Conservation (phyloP, 2,329 filamentous ascomycete genomes). For the Purpureocillium takamizusanense region DNA sequence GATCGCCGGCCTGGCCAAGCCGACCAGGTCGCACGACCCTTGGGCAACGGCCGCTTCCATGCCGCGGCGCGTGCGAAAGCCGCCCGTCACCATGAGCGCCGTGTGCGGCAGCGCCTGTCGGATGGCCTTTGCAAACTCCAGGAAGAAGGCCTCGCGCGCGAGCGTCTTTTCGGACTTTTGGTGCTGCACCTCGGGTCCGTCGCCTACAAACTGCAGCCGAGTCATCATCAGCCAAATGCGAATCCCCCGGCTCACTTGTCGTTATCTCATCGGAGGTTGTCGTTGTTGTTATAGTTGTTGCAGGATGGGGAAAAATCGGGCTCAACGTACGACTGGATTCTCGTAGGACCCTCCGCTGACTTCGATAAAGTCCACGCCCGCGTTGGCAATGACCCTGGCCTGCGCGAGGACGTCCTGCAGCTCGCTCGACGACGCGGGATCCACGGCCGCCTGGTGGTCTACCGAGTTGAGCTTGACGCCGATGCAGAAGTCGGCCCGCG, state of each 20-base stretch:
- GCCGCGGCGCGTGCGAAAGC: constrained; percentile 41
- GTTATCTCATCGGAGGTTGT: too few relatives aligned
- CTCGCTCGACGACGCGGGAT: constrained; percentile 3
- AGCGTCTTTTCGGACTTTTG: constrained; percentile 23
- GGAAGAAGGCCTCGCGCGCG: constrained; percentile 57
- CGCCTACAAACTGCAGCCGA: too few relatives aligned
- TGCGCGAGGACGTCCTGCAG: constrained; percentile 49
- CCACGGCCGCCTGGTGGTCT: constrained; percentile 39
- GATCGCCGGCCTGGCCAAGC: constrained; percentile 27
- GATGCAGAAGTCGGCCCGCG: constrained; percentile 33
- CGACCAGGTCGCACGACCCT: constrained; percentile 32
- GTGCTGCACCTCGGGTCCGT: not conserved
- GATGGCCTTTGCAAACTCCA: constrained; percentile 51
- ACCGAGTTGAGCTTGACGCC: constrained; percentile 48
- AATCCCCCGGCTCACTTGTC: too few relatives aligned
- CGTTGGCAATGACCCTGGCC: constrained; percentile 37
- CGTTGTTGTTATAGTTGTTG: too few relatives aligned
- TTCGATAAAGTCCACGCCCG: constrained; percentile 57
- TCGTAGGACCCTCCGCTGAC: constrained; percentile 56
- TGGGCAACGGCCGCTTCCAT: constrained; percentile 29
- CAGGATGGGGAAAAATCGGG: too few relatives aligned
- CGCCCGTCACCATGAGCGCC: constrained; percentile 51
- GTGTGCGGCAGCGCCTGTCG: constrained; percentile 33
- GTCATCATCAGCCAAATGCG: too few relatives aligned
- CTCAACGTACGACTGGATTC: constrained; percentile 31